Evolutionary conservation across 768 basidiomycete species (phyloP).

Genomic region (Lentinus tigrinus): DNA sequence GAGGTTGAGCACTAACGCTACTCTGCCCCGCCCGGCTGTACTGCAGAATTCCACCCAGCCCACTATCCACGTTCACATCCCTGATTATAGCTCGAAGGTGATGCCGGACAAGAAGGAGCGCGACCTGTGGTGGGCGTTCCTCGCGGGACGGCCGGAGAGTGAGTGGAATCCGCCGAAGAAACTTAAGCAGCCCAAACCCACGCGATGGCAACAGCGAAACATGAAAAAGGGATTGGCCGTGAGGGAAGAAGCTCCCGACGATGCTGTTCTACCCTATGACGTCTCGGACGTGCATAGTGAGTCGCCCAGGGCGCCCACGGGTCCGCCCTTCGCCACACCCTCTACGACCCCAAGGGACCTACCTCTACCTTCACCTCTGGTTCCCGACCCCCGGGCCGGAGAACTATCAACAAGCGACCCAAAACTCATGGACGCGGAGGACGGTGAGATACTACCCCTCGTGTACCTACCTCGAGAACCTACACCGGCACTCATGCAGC

Average conservation of each 20-base stretch:
- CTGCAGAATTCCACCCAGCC: constrained; percentile 66
- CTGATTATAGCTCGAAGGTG: constrained; percentile 32
- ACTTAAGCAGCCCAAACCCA: constrained; percentile 26
- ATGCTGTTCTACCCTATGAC: constrained; percentile 11
- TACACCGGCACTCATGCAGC: constrained; percentile 51
- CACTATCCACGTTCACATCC: constrained; percentile 46
- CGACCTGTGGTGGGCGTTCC: constrained; percentile 78
- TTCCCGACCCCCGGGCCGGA: constrained; percentile 5
- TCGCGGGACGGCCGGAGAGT: constrained; percentile 64
- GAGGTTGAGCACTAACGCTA: neutral
- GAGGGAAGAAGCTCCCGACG: constrained; percentile 28
- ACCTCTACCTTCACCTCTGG: neutral
- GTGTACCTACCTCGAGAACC: constrained; percentile 46
- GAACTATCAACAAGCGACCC: no score
- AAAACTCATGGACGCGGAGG: no score
- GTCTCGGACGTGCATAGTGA: constrained; percentile 26
- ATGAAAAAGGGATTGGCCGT: constrained; percentile 30
- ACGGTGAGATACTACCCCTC: neutral
- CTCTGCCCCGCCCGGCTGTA: neutral
- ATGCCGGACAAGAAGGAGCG: constrained; percentile 74
- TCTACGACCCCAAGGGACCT: constrained; percentile 20
- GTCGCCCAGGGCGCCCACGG: constrained; percentile 36
- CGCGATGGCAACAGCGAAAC: constrained; percentile 14
- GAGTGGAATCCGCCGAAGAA: constrained; percentile 62
- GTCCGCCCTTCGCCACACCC: constrained; percentile 44